These are phyloP conservation scores for Salix exigua DNA, from an alignment of 345 rosid genomes.

Conservation along the genomic window DNA sequence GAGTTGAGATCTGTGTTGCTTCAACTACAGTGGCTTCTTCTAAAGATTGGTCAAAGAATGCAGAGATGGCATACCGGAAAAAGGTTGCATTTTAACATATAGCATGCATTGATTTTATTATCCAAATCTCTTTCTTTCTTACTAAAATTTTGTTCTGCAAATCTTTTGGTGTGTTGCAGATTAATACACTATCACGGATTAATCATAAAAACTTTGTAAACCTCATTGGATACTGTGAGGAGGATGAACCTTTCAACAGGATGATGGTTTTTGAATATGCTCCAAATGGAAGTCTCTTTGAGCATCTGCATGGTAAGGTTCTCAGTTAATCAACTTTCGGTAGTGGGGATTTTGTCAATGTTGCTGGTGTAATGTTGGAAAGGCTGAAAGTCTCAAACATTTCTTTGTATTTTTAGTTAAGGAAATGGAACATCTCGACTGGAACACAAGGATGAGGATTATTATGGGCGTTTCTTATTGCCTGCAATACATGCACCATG, in stretches of 20 bases:
- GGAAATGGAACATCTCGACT: slow-evolving; percentile 90
- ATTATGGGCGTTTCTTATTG: slow-evolving; percentile 90
- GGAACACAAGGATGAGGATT: slow-evolving; percentile 80
- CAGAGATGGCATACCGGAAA: slow-evolving; percentile 67
- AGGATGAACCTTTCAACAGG: slow-evolving; percentile 79
- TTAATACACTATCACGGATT: slow-evolving; percentile 64
- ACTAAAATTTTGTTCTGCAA: background rate
- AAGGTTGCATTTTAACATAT: slow-evolving; percentile 40
- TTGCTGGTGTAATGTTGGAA: slow-evolving; percentile 11
- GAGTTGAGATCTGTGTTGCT: slow-evolving; percentile 92
- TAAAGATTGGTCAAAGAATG: slow-evolving; percentile 62
- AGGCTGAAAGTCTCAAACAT: slow-evolving; percentile 11
- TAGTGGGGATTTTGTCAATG: background rate
- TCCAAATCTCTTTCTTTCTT: background rate
- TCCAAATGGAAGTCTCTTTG: slow-evolving; percentile 81
- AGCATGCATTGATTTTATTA: background rate
- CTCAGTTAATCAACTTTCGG: background rate
- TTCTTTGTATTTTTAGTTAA: slow-evolving; percentile 43
- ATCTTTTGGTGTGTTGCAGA: slow-evolving; percentile 32
- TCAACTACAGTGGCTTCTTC: slow-evolving; percentile 43
- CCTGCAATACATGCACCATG: slow-evolving; percentile 85
- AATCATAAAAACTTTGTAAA: slow-evolving; percentile 95
- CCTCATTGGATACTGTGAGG: slow-evolving; percentile 82
- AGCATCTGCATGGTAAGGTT: slow-evolving; percentile 77
- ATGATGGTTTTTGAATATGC: slow-evolving; percentile 99